Base-by-base conservation (phyloP, 257 asterid genomes). In the Leptodermis oblonga region DNA sequence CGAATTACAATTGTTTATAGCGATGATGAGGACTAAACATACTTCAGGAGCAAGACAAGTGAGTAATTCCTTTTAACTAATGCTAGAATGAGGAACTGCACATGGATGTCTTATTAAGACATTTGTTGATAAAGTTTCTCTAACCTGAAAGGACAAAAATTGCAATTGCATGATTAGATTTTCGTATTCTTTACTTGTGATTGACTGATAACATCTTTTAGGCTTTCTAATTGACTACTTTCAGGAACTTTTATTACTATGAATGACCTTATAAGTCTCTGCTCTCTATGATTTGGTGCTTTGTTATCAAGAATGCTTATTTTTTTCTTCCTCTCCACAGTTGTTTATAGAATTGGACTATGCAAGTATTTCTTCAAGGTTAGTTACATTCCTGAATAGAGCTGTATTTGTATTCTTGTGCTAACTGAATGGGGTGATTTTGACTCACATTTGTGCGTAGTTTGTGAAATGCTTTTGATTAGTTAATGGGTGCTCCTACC, bases 1-100 rank as follows among this genome's bases (percentile, higher is more conserved):
- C 84, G 96, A 65, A 93, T 84, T 96, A 89, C 95, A 71, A 87
- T 90, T 82, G 85, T 93, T 56, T 90, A 81, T 55, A 97, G 91
- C 52, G 91, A 96, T 8, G 99, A 93, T 20, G 98, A 93, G 39
- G 99, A 93, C 8, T 91, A 79, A 79, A 49, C 41, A 30, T 61
- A 30, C 74, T 20, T 18, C 14, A 4, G 68, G 62, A 49, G 56
- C 28, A 37, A 46, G 77, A 18, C 25, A 48, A 66, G 73, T 62
- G 62, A 70, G 76, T 67, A 51, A 9, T 39, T 53, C n/a, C 26
- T 13, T 34, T 34, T 18, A 46, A 56, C 48, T n/a, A 25, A 43
- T 72, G 45, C 15, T 54, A 31, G 13, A 30, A 30, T 52, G 6
- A 51, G 30, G 14, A 11, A 53, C 9, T n/a, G 46, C 17, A 39